phyloP scores from a whole-genome alignment of 2,329 filamentous ascomycete genomes.

The Bertia moriformis region DNA sequence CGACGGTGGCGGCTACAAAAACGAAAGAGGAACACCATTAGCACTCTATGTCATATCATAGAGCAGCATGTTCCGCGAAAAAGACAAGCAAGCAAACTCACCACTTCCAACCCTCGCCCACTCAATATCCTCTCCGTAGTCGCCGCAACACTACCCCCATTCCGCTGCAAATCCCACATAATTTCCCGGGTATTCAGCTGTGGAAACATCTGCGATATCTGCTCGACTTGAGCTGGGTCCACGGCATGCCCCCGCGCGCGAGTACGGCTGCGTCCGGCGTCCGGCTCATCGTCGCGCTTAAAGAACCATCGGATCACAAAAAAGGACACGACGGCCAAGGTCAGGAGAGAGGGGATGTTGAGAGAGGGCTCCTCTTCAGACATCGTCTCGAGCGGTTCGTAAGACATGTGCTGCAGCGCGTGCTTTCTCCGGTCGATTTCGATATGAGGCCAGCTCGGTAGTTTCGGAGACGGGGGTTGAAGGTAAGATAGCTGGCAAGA shows the following conservation, averaged over 20 bases:
- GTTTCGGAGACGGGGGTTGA: too few relatives aligned
- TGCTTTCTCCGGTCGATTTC: too few relatives aligned
- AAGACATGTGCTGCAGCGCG: too few relatives aligned
- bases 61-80: too few relatives aligned
- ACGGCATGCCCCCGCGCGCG: background rate
- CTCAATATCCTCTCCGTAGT: background rate
- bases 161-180: conserved; percentile 1
- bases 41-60: too few relatives aligned
- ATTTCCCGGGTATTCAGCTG: background rate
- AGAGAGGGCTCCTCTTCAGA: background rate
- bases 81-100: too few relatives aligned
- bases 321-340: background rate
- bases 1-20: background rate
- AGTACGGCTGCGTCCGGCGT: background rate
- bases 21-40: too few relatives aligned
- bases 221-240: background rate
- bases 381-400: background rate
- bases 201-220: conserved; percentile 1
- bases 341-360: background rate
- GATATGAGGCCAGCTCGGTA: too few relatives aligned
- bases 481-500: too few relatives aligned
- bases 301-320: conserved; percentile 1
- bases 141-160: conserved; percentile 1
- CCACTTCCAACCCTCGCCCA: background rate
- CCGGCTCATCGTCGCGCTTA: background rate